phyloP scores from a whole-genome alignment of 2,329 filamentous ascomycete species.

The Phialemoniopsis sp. region DNA sequence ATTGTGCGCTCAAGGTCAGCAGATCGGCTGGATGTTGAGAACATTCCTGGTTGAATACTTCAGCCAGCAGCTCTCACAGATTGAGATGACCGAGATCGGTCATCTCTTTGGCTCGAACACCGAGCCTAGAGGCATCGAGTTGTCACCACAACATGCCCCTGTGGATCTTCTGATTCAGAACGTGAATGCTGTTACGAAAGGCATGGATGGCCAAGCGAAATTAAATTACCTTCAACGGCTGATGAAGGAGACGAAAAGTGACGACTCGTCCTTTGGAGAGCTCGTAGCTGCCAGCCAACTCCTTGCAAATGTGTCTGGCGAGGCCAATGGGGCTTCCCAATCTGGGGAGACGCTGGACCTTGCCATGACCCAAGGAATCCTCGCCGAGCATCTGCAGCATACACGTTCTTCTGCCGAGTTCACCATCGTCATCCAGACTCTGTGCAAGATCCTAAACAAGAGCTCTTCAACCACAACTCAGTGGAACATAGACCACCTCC shows the following conservation, averaged over 20 bases:
- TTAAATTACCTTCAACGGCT: conserved; percentile 34
- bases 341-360: conserved; percentile 30
- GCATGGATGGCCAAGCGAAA: conserved; percentile 18
- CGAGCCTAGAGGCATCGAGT: no score
- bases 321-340: no score
- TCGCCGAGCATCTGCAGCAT: conserved; percentile 25
- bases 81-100: no score
- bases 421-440: conserved; percentile 32
- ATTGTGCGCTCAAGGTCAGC: conserved; percentile 11
- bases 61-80: conserved; percentile 15
- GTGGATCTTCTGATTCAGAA: conserved; percentile 10
- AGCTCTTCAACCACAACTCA: conserved; percentile 47
- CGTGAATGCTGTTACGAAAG: conserved; percentile 16
- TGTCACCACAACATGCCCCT: no score
- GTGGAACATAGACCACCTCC: conserved; percentile 52
- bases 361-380: conserved; percentile 33
- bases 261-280: conserved; percentile 29
- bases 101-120: background rate
- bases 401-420: conserved; percentile 25
- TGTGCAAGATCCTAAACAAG: conserved; percentile 44
- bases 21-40: conserved; percentile 38
- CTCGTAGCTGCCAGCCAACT: conserved; percentile 39
- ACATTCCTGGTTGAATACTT: conserved; percentile 36
- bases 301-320: conserved; percentile 14
- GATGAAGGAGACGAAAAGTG: conserved; percentile 22